These are phyloP conservation scores for Neodidymelliopsis sp. DNA, from an alignment of 2,329 filamentous ascomycete genomes.

Conservation along the genomic window DNA sequence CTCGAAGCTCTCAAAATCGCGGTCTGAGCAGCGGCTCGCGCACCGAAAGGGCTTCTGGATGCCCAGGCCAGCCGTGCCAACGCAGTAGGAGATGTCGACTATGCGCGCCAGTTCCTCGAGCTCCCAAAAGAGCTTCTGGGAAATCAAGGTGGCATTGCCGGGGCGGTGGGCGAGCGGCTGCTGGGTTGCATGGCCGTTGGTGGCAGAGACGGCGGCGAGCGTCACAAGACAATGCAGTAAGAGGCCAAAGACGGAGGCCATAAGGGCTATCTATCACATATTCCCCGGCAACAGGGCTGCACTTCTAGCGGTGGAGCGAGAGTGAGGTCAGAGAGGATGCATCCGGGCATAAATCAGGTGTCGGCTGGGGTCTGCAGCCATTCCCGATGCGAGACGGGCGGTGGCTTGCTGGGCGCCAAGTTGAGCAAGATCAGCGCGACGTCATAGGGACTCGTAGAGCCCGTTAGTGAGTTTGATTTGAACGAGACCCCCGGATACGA, in stretches of 20 bases:
- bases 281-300: slow-evolving; percentile 20
- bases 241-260: slow-evolving; percentile 33
- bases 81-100: slow-evolving; percentile 94
- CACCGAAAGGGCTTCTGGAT: slow-evolving; percentile 85
- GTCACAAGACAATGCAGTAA: slow-evolving; percentile 30
- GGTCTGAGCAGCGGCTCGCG: slow-evolving; percentile 80
- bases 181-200: slow-evolving; percentile 28
- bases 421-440: slow-evolving; percentile 5
- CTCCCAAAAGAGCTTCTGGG: slow-evolving; percentile 73
- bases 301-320: slow-evolving; percentile 11
- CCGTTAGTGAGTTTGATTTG: slow-evolving; percentile 1
- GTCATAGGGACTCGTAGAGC: neutral
- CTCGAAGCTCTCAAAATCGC: slow-evolving; percentile 80
- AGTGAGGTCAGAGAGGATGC: slow-evolving; percentile 33
- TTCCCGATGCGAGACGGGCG: neutral
- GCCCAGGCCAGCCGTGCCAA: slow-evolving; percentile 83
- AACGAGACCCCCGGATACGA: slow-evolving; percentile 3
- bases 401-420: slow-evolving; percentile 19
- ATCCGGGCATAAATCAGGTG: slow-evolving; percentile 15
- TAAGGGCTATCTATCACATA: slow-evolving; percentile 41
- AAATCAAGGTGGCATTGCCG: slow-evolving; percentile 56
- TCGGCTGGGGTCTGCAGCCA: slow-evolving; percentile 3
- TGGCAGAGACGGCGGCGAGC: slow-evolving; percentile 17
- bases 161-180: slow-evolving; percentile 37
- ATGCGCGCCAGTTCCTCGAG: slow-evolving; percentile 89